Conservation (phyloP, 768 basidiomycete species). For the Cubamyces lactineus region DNA sequence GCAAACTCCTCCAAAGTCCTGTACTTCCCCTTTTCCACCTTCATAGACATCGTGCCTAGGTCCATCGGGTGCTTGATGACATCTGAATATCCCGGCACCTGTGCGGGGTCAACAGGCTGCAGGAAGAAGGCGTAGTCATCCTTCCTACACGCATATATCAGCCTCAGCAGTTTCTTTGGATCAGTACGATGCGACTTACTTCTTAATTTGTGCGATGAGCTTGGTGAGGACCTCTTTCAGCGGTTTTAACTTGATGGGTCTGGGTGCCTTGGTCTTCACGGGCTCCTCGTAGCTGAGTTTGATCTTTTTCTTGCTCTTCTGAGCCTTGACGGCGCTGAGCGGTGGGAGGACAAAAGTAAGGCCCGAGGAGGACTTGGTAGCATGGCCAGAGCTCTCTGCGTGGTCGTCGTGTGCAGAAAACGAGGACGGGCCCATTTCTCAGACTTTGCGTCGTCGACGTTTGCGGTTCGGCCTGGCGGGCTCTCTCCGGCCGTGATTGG, state of each 20-base stretch:
- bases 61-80: slow-evolving; percentile 90
- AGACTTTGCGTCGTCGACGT: slow-evolving; percentile 19
- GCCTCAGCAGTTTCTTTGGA: neutral
- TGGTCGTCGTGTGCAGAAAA: slow-evolving; percentile 36
- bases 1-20: slow-evolving; percentile 79
- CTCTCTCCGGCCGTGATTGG: slow-evolving; percentile 25
- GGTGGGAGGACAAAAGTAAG: slow-evolving; percentile 70
- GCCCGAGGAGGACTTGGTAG: slow-evolving; percentile 42
- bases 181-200: slow-evolving; percentile 44
- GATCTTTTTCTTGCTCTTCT: slow-evolving; percentile 46
- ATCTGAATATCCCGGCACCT: slow-evolving; percentile 66
- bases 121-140: slow-evolving; percentile 88
- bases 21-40: slow-evolving; percentile 78
- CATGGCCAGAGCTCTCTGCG: slow-evolving; percentile 35
- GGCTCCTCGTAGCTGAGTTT: slow-evolving; percentile 31
- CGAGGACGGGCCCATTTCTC: slow-evolving; percentile 24
- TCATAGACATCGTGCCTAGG: slow-evolving; percentile 81
- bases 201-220: slow-evolving; percentile 74
- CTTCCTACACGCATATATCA: slow-evolving; percentile 52
- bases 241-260: slow-evolving; percentile 77
- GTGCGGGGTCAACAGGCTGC: slow-evolving; percentile 60
- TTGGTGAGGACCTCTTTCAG: slow-evolving; percentile 73
- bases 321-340: slow-evolving; percentile 60
- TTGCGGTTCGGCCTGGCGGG: slow-evolving; percentile 20
- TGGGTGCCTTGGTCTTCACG: slow-evolving; percentile 41